A percentile compares a stretch with the other conserved stretches of the same genome.
These are phyloP conservation scores for Beauveria medogensis DNA, from an alignment of 2,329 filamentous ascomycete genomes.

Conservation along the genomic window DNA sequence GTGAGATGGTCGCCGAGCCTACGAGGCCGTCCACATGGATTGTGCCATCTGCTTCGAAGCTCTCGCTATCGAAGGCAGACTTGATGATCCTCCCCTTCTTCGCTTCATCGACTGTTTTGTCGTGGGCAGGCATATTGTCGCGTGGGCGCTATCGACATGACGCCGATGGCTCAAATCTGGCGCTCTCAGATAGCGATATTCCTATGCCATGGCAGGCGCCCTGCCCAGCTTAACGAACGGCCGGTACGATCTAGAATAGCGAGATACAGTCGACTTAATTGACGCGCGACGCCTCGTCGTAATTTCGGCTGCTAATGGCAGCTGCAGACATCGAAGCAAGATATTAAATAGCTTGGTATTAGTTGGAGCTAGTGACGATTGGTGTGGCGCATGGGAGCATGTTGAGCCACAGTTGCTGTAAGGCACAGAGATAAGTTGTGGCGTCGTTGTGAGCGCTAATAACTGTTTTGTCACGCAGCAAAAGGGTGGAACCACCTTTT, in stretches of 20 bases:
- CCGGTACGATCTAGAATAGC: no score
- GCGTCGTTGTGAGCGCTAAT: not conserved
- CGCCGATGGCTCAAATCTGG: not conserved
- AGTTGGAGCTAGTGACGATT: slow-evolving; percentile 2
- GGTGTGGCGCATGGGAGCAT: not conserved
- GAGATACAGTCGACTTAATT: not conserved
- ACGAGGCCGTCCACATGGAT: slow-evolving; percentile 77
- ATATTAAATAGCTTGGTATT: not conserved
- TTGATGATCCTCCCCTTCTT: slow-evolving; percentile 53
- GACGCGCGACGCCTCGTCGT: not conserved
- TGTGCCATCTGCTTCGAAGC: slow-evolving; percentile 75
- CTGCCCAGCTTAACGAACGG: not conserved
- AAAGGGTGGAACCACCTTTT: no score
- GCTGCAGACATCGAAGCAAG: not conserved
- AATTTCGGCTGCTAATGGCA: not conserved
- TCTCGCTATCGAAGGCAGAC: slow-evolving; percentile 75
- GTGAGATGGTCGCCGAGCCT: slow-evolving; percentile 87
- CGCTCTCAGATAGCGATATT: not conserved
- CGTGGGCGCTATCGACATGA: not conserved
- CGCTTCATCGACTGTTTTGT: slow-evolving; percentile 34
- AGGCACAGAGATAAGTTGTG: not conserved
- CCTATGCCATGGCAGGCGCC: not conserved
- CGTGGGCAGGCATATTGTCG: slow-evolving; percentile 40
- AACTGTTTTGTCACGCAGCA: no score
- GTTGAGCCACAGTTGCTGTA: not conserved